Evolutionary conservation across 2,329 filamentous ascomycete species (phyloP).

Genomic region (Beauveria sp.): DNA sequence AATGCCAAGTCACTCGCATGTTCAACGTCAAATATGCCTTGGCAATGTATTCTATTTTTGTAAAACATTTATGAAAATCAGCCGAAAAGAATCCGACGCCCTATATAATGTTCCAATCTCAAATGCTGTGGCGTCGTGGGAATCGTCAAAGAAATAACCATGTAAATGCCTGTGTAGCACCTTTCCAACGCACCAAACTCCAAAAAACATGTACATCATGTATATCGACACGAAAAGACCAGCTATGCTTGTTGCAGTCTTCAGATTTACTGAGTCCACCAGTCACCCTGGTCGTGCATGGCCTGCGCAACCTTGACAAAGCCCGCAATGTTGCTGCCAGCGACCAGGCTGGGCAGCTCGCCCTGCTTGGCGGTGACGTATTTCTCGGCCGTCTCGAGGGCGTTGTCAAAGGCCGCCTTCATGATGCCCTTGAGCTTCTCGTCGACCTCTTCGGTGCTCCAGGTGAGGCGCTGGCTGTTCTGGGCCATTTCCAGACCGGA

Average conservation of each 20-base stretch:
- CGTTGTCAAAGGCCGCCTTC: slow-evolving; percentile 87
- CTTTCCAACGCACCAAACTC: slow-evolving; percentile 7
- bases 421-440: slow-evolving; percentile 87
- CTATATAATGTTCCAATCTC: background rate
- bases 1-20: too few species aligned
- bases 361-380: slow-evolving; percentile 73
- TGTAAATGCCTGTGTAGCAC: slow-evolving; percentile 9
- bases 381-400: slow-evolving; percentile 79
- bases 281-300: slow-evolving; percentile 96
- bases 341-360: slow-evolving; percentile 82
- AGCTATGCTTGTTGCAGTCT: too few species aligned
- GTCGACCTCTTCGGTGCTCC: slow-evolving; percentile 88
- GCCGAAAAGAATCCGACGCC: background rate
- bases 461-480: slow-evolving; percentile 81
- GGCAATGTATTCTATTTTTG: background rate
- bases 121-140: slow-evolving; percentile 11
- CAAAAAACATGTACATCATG: background rate
- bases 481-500: slow-evolving; percentile 98
- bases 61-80: background rate
- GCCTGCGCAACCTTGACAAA: slow-evolving; percentile 93
- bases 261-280: slow-evolving; percentile 47
- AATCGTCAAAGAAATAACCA: slow-evolving; percentile 8
- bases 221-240: background rate
- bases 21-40: background rate
- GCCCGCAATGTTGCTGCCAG: slow-evolving; percentile 93